Evolutionary conservation across 2,329 filamentous ascomycete genomes (phyloP), one percentile per base, ranked within the genome.

Genomic region (Penicillium sp.): DNA sequence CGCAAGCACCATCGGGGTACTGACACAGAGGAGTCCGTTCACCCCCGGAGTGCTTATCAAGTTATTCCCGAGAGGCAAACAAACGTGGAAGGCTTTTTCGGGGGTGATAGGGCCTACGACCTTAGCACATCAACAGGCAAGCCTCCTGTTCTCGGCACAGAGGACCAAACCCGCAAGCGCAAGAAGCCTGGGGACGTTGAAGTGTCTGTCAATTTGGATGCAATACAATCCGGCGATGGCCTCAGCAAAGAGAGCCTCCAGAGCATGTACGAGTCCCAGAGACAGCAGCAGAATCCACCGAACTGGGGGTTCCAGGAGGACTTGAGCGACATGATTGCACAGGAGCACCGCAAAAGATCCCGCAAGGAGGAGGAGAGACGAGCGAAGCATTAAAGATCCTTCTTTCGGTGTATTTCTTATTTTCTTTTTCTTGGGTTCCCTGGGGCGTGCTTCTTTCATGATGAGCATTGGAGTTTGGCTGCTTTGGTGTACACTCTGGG

Each of bases 141-240:
- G 59, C 75, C 90, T 60, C 89, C 90, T 0, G 84, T 95, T 3
- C 84, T 99, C 4, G 94, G 93, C 12, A 84, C 86, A 62, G 91
- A 95, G 25, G 89, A 92, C 58, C 86, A 92, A 56, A 82, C 74
- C 54, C 80, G 90, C 69, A 94, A 95, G 79, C 85, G 91, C 69
- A 99, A 97, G 86, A 96, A 97, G 83, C 93, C 90, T 4, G 94
- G 93, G 41, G 94, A 99, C 73, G 85, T 99, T 25, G 94, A 99
- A 66, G 89, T 97, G 29, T 91, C 92, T 25, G 86, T 99, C 62
- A 92, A 97, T 68, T 86, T 91, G 6, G 93, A 97, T 71, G 84
- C 89, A 38, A 75, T 99, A 59, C 86, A 86, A 63, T 82, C 84
- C 41, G 84, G 88, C 60, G 91, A 91, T 66, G 89, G 88, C 45